Evolutionary conservation across 805 yeast genomes (phyloP), one percentile per base, ranked within the genome.

Genomic region (Candida patagonica): DNA sequence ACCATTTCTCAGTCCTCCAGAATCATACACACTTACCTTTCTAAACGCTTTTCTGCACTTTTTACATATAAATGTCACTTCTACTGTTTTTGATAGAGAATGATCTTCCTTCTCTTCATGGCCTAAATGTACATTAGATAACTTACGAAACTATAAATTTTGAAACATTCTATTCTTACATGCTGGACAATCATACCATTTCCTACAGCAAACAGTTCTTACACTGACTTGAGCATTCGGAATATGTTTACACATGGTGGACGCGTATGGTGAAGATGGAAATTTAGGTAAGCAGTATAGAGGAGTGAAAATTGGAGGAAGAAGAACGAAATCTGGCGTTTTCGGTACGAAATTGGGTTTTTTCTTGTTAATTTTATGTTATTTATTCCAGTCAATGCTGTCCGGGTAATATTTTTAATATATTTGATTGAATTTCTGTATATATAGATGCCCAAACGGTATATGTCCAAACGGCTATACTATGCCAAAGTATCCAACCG

Each of bases 111-210:
- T 38, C 35, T 51, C 57, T 16, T 39, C 50, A 35, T 58, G 62
- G 45, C 56, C 55, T 51, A 22, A 4, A 30, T 13, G 10, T 13
- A 17, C 16, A 8, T 29, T 6, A 12, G 10, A 30, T 2, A 15
- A 3, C 23, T 12, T n/a, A 9, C 16, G 4, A 29, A 4, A 29
- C 8, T 15, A 10, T 3, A 29, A 6, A 5, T 3, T 10, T 10
- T 4, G 7, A 12, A 12, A 15, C 3, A 15, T 9, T 10, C 4
- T 4, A 27, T 21, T 42, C 55, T 35, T 43, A 51, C 62, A 58
- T 33, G 45, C 46, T 4, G 61, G 59, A 40, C 62, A 58, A 48
- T 58, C 62, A 41, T 55, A 56, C 53, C 59, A 58, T 35, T 57
- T 55, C 7, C 53, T 42, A 30, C 61, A 57, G 37, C 61, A 57